Percentiles rank a stretch among this genome's conserved stretches.
These are phyloP conservation scores for Phialophora tarda DNA, from an alignment of 2,329 filamentous ascomycete species.

Conservation along the genomic window DNA sequence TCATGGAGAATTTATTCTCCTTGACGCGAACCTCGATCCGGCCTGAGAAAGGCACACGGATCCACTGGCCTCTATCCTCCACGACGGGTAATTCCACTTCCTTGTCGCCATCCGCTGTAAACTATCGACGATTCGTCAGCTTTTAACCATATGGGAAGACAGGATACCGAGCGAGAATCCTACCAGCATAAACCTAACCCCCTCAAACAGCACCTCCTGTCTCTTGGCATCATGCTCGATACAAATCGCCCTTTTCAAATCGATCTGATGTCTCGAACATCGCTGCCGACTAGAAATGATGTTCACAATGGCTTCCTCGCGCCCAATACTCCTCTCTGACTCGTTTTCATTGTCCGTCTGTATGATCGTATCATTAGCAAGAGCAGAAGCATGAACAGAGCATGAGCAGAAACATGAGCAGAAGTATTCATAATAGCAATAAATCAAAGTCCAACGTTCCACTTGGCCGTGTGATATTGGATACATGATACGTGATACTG, in stretches of 20 bases:
- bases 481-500: background rate
- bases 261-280: constrained; percentile 26
- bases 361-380: background rate
- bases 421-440: no score
- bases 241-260: constrained; percentile 29
- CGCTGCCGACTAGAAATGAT: constrained; percentile 23
- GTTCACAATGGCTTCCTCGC: constrained; percentile 25
- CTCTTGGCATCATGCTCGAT: constrained; percentile 19
- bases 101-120: background rate
- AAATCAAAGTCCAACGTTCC: background rate
- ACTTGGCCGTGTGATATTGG: background rate
- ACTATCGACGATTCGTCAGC: background rate
- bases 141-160: background rate
- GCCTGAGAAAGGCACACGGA: constrained; percentile 24
- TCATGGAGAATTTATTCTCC: constrained; percentile 28
- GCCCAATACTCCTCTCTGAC: constrained; percentile 24
- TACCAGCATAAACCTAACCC: constrained; percentile 26
- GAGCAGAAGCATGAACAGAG: background rate
- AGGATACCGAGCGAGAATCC: background rate
- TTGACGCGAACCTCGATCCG: constrained; percentile 29
- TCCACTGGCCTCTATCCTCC: constrained; percentile 22
- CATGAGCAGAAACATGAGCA: background rate
- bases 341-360: constrained; percentile 30
- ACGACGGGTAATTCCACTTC: constrained; percentile 6
- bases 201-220: constrained; percentile 30